These are phyloP conservation scores for Ascochyta clinopodiicola DNA, from an alignment of 2,329 filamentous ascomycete genomes.

Conservation along the genomic window DNA sequence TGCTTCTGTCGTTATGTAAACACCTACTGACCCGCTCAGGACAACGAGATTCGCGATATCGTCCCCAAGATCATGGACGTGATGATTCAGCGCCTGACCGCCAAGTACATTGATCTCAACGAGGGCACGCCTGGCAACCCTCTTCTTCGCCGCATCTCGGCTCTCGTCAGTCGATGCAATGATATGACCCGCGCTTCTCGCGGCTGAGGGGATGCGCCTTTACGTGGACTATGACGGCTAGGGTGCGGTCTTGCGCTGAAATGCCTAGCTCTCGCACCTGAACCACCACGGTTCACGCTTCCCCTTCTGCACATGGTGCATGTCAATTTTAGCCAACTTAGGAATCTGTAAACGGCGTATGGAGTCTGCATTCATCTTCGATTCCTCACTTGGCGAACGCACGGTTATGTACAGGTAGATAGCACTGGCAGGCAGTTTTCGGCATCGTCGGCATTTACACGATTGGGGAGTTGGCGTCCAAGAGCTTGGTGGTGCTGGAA, in stretches of 20 bases:
- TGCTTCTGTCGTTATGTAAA: background rate
- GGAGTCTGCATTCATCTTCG: background rate
- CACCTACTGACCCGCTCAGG: slow-evolving; percentile 44
- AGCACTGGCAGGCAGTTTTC: background rate
- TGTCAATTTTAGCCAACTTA: background rate
- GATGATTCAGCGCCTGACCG: slow-evolving; percentile 63
- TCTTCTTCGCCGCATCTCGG: slow-evolving; percentile 59
- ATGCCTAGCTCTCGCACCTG: slow-evolving; percentile 25
- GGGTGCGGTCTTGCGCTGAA: slow-evolving; percentile 34
- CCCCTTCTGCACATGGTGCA: background rate
- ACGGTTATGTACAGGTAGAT: slow-evolving; percentile 10
- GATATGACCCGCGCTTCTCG: slow-evolving; percentile 39
- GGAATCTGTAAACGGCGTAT: slow-evolving; percentile 4
- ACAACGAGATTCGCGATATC: slow-evolving; percentile 62
- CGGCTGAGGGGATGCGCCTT: slow-evolving; percentile 19
- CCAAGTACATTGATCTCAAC: slow-evolving; percentile 63
- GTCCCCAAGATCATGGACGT: slow-evolving; percentile 67
- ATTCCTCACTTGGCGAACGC: slow-evolving; percentile 11
- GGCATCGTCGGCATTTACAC: slow-evolving; percentile 10
- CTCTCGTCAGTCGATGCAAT: slow-evolving; percentile 48
- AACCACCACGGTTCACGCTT: background rate
- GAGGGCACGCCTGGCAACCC: slow-evolving; percentile 59
- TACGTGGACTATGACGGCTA: slow-evolving; percentile 18
- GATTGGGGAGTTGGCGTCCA: slow-evolving; percentile 5
- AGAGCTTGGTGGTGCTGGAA: slow-evolving; percentile 30